Base-by-base conservation (phyloP, 2,329 filamentous ascomycete species). In the Alternaria incomplexa region DNA sequence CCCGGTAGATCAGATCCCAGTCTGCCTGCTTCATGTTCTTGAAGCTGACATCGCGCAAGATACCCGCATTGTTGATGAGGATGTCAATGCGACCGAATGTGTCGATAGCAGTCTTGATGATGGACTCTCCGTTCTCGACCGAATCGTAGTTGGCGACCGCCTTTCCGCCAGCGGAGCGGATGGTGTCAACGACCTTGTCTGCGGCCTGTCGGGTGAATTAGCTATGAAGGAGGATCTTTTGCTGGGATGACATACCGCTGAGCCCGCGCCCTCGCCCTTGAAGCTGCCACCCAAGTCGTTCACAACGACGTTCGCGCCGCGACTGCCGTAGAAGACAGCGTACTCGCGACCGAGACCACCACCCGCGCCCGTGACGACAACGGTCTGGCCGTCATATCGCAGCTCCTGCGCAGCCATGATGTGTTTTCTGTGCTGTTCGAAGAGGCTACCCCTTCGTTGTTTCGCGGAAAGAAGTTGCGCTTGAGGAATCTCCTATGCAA, bases 11-110 rank as follows among this genome's bases (percentile, higher is more conserved):
- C 72, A 97, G 84, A 79, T 99, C 95, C 96, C 96, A 99, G 81
- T 99, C 96, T 78, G 91, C 83, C 81, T 99, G 96, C 81, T 91
- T 96, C 88, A 98, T 96, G 84, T 98, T 98, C 88, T 97, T 97
- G 86, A 99, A 98, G 87, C 92, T 95, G 78, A 98, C 82, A 83
- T 98, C 94, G 65, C 95, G 91, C 64, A 97, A 87, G 78, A 98
- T 98, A 77, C 96, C 95, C 65, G 96, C 96, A 79, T 98, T 99
- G 87, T 99, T 99, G 83, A 99, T 91, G 74, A 99, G 90, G 68
- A 99, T 85, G 81, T 99, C 95, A 82, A 99, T 88, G 75, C 95
- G 92, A 72, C 95, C 92, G 78, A 90, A 96, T 59, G 85, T 85
- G 81, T 92, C 85, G 79, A 96, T 91, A 73, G 92, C 92, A 23